These are phyloP conservation scores for Tulasnella sp. DNA, from an alignment of 768 basidiomycete species.

Conservation along the genomic window DNA sequence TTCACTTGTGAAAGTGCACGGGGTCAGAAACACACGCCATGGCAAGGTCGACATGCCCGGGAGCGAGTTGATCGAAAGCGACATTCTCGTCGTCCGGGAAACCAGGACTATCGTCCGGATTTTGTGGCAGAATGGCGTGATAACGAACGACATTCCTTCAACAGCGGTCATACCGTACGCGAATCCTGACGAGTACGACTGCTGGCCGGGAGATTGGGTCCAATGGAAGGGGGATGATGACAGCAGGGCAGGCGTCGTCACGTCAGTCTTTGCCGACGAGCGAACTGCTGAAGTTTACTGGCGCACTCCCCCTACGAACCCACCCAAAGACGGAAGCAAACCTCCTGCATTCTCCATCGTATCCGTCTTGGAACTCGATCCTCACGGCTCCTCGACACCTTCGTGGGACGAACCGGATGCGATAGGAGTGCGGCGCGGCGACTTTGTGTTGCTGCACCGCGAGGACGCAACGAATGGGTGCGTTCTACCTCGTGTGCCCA, in stretches of 20 bases:
- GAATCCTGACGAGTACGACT: constrained; percentile 90
- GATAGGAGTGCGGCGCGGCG: constrained; percentile 80
- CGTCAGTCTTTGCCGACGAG: constrained; percentile 70
- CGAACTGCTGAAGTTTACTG: constrained; percentile 71
- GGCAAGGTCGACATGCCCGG: constrained; percentile 55
- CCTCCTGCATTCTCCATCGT: constrained; percentile 58
- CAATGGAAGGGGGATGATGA: constrained; percentile 78
- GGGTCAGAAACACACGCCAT: constrained; percentile 63
- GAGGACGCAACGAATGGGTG: constrained; percentile 74
- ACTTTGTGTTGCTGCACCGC: constrained; percentile 80
- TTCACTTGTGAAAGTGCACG: constrained; percentile 39
- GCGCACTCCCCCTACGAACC: constrained; percentile 27
- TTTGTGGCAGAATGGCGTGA: constrained; percentile 85
- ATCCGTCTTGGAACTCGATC: constrained; percentile 86
- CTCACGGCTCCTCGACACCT: constrained; percentile 67
- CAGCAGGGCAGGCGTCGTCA: constrained; percentile 70
- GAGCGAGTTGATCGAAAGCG: constrained; percentile 51
- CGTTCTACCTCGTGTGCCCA: constrained; percentile 69
- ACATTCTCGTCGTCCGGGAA: constrained; percentile 66
- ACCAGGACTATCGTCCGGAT: constrained; percentile 71
- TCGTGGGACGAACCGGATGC: constrained; percentile 45
- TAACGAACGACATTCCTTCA: constrained; percentile 61
- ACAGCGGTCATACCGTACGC: constrained; percentile 76
- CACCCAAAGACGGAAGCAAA: constrained; percentile 46
- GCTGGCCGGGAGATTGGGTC: constrained; percentile 92